Evolutionary conservation across 306 rosid species (phyloP).

Genomic region (Phaseolus lunatus): DNA sequence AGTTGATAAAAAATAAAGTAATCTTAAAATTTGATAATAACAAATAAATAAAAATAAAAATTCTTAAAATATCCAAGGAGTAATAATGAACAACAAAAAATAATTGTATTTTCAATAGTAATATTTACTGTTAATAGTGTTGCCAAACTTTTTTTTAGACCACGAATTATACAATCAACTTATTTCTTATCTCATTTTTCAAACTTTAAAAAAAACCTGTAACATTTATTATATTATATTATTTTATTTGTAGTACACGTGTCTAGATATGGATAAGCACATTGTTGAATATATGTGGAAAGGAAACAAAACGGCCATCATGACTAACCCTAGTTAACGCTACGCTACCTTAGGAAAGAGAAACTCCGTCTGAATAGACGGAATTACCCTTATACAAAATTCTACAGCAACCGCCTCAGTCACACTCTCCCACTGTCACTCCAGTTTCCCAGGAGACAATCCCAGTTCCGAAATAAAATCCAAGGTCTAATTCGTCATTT

Average conservation of each 20-base stretch:
- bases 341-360: not conserved
- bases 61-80: no score
- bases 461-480: not conserved
- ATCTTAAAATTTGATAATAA: no score
- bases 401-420: not conserved
- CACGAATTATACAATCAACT: not conserved
- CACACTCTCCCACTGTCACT: not conserved
- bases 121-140: not conserved
- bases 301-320: not conserved
- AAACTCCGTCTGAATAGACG: conserved; percentile 40
- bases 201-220: not conserved
- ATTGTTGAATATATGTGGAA: not conserved
- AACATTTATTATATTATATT: not conserved
- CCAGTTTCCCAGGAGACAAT: not conserved
- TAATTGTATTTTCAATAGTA: not conserved
- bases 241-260: not conserved
- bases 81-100: not conserved
- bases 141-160: not conserved
- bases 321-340: not conserved
- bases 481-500: not conserved
- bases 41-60: no score
- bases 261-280: not conserved
- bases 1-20: no score
- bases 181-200: not conserved
- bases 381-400: conserved; percentile 40